Evolutionary conservation across 2,329 filamentous ascomycete species (phyloP).

Genomic region (Aspergillus vadensis): DNA sequence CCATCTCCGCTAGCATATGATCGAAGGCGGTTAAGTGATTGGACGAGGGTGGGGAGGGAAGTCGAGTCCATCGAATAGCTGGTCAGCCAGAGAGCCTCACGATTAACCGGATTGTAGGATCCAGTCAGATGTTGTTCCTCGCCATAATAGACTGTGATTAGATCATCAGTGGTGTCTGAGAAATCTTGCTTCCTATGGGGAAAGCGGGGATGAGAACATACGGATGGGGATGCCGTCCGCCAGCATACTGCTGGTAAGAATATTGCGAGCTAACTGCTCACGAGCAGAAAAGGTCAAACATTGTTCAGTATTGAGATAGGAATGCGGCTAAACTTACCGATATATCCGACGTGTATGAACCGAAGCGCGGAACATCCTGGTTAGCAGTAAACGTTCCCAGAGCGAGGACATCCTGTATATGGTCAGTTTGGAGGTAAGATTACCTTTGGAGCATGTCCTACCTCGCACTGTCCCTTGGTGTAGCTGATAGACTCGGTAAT

Average conservation of each 20-base stretch:
- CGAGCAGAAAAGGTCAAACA: neutral
- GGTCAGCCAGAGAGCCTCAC: constrained; percentile 61
- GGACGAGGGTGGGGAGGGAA: constrained; percentile 50
- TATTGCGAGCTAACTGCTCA: constrained; percentile 54
- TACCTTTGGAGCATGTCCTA: neutral
- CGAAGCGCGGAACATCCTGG: constrained; percentile 60
- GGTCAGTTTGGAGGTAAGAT: neutral
- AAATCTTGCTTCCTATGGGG: neutral
- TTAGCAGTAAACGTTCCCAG: constrained; percentile 61
- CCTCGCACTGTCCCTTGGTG: constrained; percentile 2
- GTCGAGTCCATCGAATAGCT: constrained; percentile 49
- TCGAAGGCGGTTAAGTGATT: constrained; percentile 7
- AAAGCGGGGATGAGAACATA: neutral
- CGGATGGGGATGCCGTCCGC: constrained; percentile 60
- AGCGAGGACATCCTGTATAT: neutral
- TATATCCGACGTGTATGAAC: constrained; percentile 30
- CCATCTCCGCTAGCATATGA: constrained; percentile 54
- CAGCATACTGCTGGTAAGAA: constrained; percentile 61
- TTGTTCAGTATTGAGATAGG: neutral
- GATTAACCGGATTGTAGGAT: constrained; percentile 50
- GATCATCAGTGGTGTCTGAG: neutral
- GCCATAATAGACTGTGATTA: constrained; percentile 59
- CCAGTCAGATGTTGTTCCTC: constrained; percentile 63
- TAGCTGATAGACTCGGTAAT: constrained; percentile 24
- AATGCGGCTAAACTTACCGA: neutral